Conservation (phyloP, 176 grass and related monocot genomes). For the Cenchrus purpureus region DNA sequence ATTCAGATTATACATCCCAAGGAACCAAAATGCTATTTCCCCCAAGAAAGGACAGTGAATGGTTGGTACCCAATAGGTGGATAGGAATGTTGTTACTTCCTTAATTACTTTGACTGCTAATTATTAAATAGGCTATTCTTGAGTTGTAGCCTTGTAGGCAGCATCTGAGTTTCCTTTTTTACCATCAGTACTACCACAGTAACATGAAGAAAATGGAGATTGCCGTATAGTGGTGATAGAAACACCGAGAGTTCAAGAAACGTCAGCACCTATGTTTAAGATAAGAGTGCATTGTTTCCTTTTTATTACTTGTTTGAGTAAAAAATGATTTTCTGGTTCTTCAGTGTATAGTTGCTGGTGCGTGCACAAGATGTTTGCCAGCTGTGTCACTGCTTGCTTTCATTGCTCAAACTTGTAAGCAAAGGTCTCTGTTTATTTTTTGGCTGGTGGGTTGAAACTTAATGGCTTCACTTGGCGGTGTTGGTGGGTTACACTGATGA, state of each 20-base stretch:
- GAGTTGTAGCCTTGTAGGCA: not conserved
- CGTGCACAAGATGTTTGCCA: not conserved
- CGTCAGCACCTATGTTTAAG: not conserved
- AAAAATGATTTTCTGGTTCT: not conserved
- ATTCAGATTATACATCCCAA: not conserved
- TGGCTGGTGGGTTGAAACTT: not conserved
- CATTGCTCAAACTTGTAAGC: not conserved
- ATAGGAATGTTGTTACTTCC: conserved; percentile 14
- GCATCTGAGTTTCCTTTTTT: not conserved
- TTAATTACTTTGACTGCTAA: conserved; percentile 2
- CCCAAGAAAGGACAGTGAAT: not conserved
- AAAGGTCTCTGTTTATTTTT: conserved; percentile 1
- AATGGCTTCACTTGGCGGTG: conserved; percentile 21
- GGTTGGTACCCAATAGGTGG: not conserved
- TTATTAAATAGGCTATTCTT: conserved; percentile 14
- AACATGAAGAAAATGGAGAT: not conserved
- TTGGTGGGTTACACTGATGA: conserved; percentile 14
- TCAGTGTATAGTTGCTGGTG: not conserved
- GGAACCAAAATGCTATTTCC: not conserved
- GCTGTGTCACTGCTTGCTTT: not conserved
- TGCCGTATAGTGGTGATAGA: not conserved
- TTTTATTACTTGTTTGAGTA: not conserved
- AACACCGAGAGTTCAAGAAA: not conserved
- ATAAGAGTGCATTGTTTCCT: not conserved
- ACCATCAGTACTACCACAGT: not conserved